Evolutionary conservation across 2,329 filamentous ascomycete genomes (phyloP), one percentile per base, ranked within the genome.

Genomic region (Dactylonectria estremocensis): DNA sequence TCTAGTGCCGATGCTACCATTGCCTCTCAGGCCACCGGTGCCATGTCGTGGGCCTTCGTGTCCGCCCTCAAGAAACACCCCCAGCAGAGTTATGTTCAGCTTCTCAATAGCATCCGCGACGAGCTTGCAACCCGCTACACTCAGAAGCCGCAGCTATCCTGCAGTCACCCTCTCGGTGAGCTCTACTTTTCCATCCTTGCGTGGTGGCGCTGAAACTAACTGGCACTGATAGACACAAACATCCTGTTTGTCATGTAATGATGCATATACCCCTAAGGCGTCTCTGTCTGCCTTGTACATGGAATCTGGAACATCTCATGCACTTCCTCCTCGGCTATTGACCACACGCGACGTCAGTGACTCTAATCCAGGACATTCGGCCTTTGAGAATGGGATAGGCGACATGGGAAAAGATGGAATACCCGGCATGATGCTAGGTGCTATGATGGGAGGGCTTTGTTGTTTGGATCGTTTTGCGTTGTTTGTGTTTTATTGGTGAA

Each of bases 41-140:
- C 96, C 78, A 98, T 99, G 96, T 97, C 95, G 1, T 98, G 93
- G 91, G 96, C 96, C 10, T 99, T 99, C 80, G 95, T 99, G 80
- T 92, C 87, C 5, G 92, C 95, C 49, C 88, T 99, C 73, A 95
- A 94, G 85, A 97, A 97, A 88, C 97, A 98, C 80, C 95, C 95
- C 0, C 95, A 98, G 78, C 96, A 99, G 85, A 98, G 95, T 84
- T 99, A 99, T 78, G 95, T 99, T 58, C 93, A 98, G 84, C 85
- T 99, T 69, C 88, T 99, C 76, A 98, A 98, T 86, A 97, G 92
- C 82, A 97, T 99, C 77, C 93, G 96, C 70, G 95, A 98, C 74
- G 95, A 98, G 82, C 87, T 99, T 69, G 85, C 93, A 69, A 90
- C 89, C 57, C 95, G 95, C 79, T 99, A 99, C 80, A 88, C 88